Base-by-base conservation (phyloP, 2,329 filamentous ascomycete genomes). In the Fusarium cicatricum region DNA sequence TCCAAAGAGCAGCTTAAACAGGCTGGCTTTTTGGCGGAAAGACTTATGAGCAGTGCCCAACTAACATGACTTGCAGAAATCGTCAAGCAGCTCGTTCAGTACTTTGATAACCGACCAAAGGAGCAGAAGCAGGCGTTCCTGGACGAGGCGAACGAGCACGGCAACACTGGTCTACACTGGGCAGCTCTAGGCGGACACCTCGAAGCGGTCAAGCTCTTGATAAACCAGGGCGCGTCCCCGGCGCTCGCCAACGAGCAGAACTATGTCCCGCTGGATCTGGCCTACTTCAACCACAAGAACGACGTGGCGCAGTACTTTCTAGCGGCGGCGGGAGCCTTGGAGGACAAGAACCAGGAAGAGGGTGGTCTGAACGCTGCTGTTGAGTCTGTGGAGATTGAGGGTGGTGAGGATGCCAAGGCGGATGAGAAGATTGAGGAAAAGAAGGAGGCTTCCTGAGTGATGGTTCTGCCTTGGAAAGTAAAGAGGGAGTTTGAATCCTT, bases 101-200 rank as follows among this genome's bases (percentile, higher is more conserved):
- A 74, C 58, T 80, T 83, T 57, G 66, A 75, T 21, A 65, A 62
- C n/a, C 73, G 70, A 38, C 74, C 74, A 40, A 73, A 73, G 53
- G 72, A 72, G 29, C 75, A 78, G 57, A 78, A 77, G 60, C 76
- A 79, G 60, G 72, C 80, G 1, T 86, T 88, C 64, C 74, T 92
- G 19, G 89, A 92, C 66, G 79, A 82, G 3, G 81, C 84, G 58
- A 99, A 99, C 70, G 80, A 86, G 58, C 89, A 90, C 39, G 93
- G 92, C 38, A 98, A 97, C 78, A 97, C 94, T 1, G 85, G 92
- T 1, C 80, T 99, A 53, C 95, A 99, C 77, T 98, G 93, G 93
- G 94, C 94, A 0, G 90, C 92, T 1, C 79, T 97, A 50, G 95
- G 96, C 49, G 93, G 93, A 2, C 93, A 97, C 69, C 78, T 98